Base-by-base conservation (phyloP, 352 stramenopile genomes). In the Globisporangium ultimum region DNA sequence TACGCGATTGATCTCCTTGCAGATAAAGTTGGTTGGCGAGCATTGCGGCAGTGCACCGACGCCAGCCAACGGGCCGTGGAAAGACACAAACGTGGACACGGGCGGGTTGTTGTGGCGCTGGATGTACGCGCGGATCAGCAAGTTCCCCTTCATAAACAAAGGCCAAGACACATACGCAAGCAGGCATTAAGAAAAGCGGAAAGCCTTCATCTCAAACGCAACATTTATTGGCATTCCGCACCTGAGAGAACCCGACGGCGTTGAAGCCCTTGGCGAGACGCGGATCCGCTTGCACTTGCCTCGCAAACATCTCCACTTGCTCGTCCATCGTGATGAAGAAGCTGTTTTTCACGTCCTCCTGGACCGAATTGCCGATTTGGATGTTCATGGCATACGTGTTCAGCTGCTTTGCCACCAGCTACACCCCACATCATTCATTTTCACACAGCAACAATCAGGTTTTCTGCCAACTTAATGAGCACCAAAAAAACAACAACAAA, bases 91-190 rank as follows among this genome's bases (percentile, higher is more conserved):
- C 49, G 83, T 96, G 54, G 84, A 53, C 13, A 98, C 91, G 10
- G 91, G 84, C 32, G 95, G 95, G 60, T 94, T 65, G 62, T 98
- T 98, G 74, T 96, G 97, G 12, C 83, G 82, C 49, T 96, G 70
- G 52, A 98, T 94, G 67, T 98, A 98, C 7, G 84, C 93, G n/a
- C 93, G 83, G 61, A 98, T 96, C 17, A 98, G 66, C 48, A 97
- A 84, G 48, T 98, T 98, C 4, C 95, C 95, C 81, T 76, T 42
- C 36, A 28, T n/a, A 42, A 14, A 11, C 11, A 38, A 24, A 32
- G 14, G 20, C 21, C 36, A 24, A 34, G 2, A 21, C 41, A 38
- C 36, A 52, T 32, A 49, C 15, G 7, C 12, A 53, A 20, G 15
- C n/a, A n/a, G n/a, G n/a, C n/a, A n/a, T n/a, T n/a, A n/a, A n/a